A percentile compares a stretch with the other conserved stretches of the same genome.
These are phyloP conservation scores for Malbranchea cinnamomea DNA, from an alignment of 2,329 filamentous ascomycete genomes.

Conservation along the genomic window DNA sequence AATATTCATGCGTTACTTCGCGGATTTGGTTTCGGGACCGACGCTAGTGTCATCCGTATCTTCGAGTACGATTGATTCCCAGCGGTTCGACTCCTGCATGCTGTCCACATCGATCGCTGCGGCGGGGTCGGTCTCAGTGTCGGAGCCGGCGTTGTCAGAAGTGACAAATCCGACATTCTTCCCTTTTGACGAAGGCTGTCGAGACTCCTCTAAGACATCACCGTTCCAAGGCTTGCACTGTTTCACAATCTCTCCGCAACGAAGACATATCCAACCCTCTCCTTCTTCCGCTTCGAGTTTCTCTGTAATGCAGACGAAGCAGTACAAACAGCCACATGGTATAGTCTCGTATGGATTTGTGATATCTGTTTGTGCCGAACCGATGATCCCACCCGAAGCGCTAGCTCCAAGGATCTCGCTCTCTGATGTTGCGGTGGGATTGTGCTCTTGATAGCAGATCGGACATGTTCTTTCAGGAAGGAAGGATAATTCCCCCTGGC, in stretches of 20 bases:
- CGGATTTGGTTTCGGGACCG: no score
- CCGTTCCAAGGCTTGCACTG: constrained; percentile 85
- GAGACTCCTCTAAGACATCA: constrained; percentile 50
- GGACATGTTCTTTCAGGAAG: constrained; percentile 88
- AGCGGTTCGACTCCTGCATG: constrained; percentile 23
- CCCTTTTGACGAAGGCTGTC: constrained; percentile 19
- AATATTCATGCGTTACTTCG: background rate
- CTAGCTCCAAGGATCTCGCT: constrained; percentile 56
- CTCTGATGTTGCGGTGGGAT: constrained; percentile 54
- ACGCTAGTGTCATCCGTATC: constrained; percentile 12
- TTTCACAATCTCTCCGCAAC: constrained; percentile 71
- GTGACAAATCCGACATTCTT: constrained; percentile 28
- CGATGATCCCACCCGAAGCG: constrained; percentile 61
- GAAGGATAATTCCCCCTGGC: constrained; percentile 64
- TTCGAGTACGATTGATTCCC: constrained; percentile 22
- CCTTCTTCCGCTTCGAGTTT: constrained; percentile 84
- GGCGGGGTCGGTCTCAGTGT: constrained; percentile 10
- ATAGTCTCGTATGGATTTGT: constrained; percentile 91
- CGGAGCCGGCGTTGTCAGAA: constrained; percentile 9
- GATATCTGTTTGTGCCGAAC: constrained; percentile 79
- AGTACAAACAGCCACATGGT: constrained; percentile 84
- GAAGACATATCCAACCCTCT: constrained; percentile 80
- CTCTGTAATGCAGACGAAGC: constrained; percentile 87
- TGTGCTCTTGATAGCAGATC: constrained; percentile 93
- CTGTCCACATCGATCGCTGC: constrained; percentile 17